phyloP scores from a whole-genome alignment of 805 yeast species.

The Hagleromyces aurorensis region DNA sequence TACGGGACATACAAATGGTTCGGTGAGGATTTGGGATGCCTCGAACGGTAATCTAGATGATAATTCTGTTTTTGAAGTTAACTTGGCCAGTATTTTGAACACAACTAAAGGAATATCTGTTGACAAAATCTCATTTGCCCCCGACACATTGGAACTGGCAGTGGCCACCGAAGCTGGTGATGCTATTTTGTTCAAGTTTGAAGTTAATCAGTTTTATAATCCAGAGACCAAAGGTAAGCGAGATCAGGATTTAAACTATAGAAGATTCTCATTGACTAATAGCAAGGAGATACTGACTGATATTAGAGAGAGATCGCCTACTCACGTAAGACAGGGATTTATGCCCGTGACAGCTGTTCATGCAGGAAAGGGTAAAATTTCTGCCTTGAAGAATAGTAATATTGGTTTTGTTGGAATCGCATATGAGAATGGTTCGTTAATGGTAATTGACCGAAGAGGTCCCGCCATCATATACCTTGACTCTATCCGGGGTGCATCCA shows the following conservation, averaged over 20 bases:
- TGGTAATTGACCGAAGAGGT: conserved; percentile 70
- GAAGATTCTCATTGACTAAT: conserved; percentile 24
- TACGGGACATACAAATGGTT: conserved; percentile 83
- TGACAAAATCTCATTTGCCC: conserved; percentile 60
- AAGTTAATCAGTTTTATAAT: conserved; percentile 40
- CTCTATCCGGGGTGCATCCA: conserved; percentile 19
- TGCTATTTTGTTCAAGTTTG: conserved; percentile 67
- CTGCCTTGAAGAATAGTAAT: conserved; percentile 57
- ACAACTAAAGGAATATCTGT: conserved; percentile 41
- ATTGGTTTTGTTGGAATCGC: conserved; percentile 79
- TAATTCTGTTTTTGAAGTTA: conserved; percentile 50
- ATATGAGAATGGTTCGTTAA: conserved; percentile 59
- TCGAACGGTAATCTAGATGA: conserved; percentile 65
- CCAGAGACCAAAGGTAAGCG: conserved; percentile 25
- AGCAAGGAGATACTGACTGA: conserved; percentile 33
- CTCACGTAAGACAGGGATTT: conserved; percentile 46
- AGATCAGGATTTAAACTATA: conserved; percentile 27
- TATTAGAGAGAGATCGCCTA: conserved; percentile 44
- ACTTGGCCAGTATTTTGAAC: conserved; percentile 42
- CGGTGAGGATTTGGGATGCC: conserved; percentile 76
- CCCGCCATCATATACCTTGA: conserved; percentile 53
- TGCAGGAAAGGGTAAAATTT: conserved; percentile 41
- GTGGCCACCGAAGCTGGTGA: conserved; percentile 64
- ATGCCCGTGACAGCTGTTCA: conserved; percentile 43
- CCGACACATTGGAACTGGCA: conserved; percentile 67